Conservation (phyloP, 2,329 filamentous ascomycete species). For the Beauveria sp. region DNA sequence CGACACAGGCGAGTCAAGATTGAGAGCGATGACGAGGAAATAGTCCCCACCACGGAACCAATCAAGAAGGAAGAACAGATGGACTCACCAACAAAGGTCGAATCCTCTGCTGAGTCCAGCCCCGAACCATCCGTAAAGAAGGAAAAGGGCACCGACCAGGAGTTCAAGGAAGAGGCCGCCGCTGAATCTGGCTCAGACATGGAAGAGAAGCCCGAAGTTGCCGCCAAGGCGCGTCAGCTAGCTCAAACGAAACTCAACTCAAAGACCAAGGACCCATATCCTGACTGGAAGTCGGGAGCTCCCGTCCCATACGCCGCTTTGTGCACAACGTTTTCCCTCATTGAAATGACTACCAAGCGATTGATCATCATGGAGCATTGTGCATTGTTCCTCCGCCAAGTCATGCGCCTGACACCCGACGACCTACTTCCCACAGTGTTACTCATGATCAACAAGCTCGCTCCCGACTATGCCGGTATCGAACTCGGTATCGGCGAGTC, state of each 20-base stretch:
- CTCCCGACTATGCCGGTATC: slow-evolving; percentile 91
- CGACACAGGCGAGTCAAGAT: slow-evolving; percentile 40
- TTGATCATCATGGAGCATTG: slow-evolving; percentile 84
- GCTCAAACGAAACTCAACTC: slow-evolving; percentile 68
- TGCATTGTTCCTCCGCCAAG: slow-evolving; percentile 83
- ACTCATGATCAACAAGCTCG: slow-evolving; percentile 96
- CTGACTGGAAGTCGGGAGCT: slow-evolving; percentile 84
- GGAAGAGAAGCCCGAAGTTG: slow-evolving; percentile 60
- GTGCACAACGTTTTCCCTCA: slow-evolving; percentile 87
- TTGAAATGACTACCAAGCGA: slow-evolving; percentile 91
- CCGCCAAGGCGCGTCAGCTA: slow-evolving; percentile 70
- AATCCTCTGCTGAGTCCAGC: slow-evolving; percentile 11
- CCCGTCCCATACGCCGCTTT: slow-evolving; percentile 92
- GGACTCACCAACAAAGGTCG: slow-evolving; percentile 13
- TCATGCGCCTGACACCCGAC: slow-evolving; percentile 80
- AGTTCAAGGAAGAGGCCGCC: slow-evolving; percentile 18
- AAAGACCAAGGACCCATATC: slow-evolving; percentile 72
- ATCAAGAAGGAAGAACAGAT: slow-evolving; percentile 19
- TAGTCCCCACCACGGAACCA: slow-evolving; percentile 25
- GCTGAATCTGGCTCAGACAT: slow-evolving; percentile 31
- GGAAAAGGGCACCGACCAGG: slow-evolving; percentile 15
- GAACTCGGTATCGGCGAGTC: slow-evolving; percentile 98
- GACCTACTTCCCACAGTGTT: slow-evolving; percentile 84
- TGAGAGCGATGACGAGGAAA: slow-evolving; percentile 46
- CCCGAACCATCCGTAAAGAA: slow-evolving; percentile 14